A percentile compares a stretch with the other conserved stretches of the same genome.
Evolutionary conservation across 1,284 basidiomycete genomes (phyloP).

Genomic region (Ustilago crameri): DNA sequence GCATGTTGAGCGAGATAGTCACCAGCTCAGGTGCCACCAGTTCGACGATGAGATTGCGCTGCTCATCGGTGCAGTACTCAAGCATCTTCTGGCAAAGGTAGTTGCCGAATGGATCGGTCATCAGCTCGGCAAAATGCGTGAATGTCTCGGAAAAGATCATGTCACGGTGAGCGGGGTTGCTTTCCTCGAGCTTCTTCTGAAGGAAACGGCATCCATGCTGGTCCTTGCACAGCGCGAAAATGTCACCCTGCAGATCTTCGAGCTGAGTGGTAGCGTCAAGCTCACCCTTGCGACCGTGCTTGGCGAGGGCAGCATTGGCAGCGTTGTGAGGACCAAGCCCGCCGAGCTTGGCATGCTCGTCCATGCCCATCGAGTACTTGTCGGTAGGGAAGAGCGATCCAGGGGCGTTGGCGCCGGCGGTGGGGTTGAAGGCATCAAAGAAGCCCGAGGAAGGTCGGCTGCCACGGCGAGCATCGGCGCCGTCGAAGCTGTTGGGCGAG

Average conservation of each 20-base stretch:
- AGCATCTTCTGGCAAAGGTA: slow-evolving; percentile 98
- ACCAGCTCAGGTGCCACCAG: slow-evolving; percentile 97
- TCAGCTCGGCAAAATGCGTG: slow-evolving; percentile 95
- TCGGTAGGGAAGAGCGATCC: slow-evolving; percentile 42
- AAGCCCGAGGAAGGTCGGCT: slow-evolving; percentile 54
- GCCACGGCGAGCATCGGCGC: slow-evolving; percentile 31
- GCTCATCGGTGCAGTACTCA: slow-evolving; percentile 97
- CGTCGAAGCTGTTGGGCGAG: slow-evolving; percentile 46
- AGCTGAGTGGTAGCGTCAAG: slow-evolving; percentile 84
- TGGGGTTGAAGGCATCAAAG: slow-evolving; percentile 58
- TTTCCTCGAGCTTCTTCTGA: slow-evolving; percentile 99
- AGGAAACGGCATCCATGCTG: slow-evolving; percentile 98
- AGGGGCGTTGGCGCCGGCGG: slow-evolving; percentile 41
- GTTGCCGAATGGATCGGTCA: slow-evolving; percentile 99
- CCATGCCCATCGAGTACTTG: slow-evolving; percentile 52
- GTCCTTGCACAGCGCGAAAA: slow-evolving; percentile 93
- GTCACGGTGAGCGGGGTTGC: slow-evolving; percentile 78
- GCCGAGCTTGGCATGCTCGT: slow-evolving; percentile 38
- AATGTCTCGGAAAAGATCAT: slow-evolving; percentile 99
- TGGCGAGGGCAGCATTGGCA: slow-evolving; percentile 29
- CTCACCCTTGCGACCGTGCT: slow-evolving; percentile 78
- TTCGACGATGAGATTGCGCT: slow-evolving; percentile 95
- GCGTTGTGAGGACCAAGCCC: slow-evolving; percentile 23
- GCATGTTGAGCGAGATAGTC: slow-evolving; percentile 99
- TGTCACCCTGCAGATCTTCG: slow-evolving; percentile 92